A percentile compares a stretch with the other conserved stretches of the same genome.
Conservation (phyloP, 2,329 filamentous ascomycete genomes). For the Penicillium rolfsii region DNA sequence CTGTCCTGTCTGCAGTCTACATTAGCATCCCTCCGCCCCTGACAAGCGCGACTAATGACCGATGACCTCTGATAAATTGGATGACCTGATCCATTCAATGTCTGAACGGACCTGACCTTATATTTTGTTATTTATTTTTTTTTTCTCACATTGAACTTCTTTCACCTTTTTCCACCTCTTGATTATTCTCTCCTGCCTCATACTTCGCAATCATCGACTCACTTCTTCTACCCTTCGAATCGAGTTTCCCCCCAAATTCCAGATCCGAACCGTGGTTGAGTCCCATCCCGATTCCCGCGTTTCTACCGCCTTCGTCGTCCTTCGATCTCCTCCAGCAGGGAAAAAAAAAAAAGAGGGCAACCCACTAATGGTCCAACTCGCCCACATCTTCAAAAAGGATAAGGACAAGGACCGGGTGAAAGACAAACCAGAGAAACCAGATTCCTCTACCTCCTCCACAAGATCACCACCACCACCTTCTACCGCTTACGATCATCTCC, state of each 20-base stretch:
- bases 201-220: not conserved
- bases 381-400: slow-evolving; percentile 34
- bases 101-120: slow-evolving; percentile 12
- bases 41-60: slow-evolving; percentile 1
- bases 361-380: slow-evolving; percentile 34
- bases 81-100: slow-evolving; percentile 11
- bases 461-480: not conserved
- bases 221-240: not conserved
- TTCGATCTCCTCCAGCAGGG: slow-evolving; percentile 35
- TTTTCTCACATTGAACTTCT: not conserved
- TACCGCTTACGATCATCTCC: slow-evolving; percentile 9
- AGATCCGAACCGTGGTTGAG: slow-evolving; percentile 24
- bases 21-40: slow-evolving; percentile 14
- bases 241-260: not conserved
- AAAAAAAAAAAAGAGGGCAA: slow-evolving; percentile 20
- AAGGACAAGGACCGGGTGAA: slow-evolving; percentile 27
- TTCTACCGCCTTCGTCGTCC: slow-evolving; percentile 48
- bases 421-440: slow-evolving; percentile 14
- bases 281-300: slow-evolving; percentile 19
- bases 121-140: not conserved
- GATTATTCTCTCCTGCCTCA: not conserved
- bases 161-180: not conserved
- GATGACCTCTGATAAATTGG: not conserved
- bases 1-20: not conserved
- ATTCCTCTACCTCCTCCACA: slow-evolving; percentile 4